Conservation (phyloP, 768 basidiomycete species). For the Tricholoma flavovirens region DNA sequence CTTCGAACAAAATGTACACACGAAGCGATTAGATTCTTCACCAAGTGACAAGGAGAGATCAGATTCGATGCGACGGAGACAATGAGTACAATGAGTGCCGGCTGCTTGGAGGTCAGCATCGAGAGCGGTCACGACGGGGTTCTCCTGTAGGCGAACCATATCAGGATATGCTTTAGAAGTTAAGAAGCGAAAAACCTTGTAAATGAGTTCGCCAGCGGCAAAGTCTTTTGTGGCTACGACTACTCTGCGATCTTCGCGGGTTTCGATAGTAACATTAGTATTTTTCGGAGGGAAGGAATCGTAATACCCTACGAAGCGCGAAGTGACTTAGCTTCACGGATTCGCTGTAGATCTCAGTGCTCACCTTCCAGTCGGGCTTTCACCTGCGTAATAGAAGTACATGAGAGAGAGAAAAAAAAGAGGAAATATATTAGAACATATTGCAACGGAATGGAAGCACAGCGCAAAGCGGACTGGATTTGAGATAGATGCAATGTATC, state of each 20-base stretch:
- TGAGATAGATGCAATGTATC: constrained; percentile 1
- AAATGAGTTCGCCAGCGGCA: constrained; percentile 66
- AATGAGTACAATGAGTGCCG: constrained; percentile 69
- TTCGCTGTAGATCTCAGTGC: constrained; percentile 23
- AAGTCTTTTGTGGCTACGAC: constrained; percentile 66
- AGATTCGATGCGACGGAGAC: constrained; percentile 53
- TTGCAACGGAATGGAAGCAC: constrained; percentile 14
- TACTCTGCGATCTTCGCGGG: constrained; percentile 40
- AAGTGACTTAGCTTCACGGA: constrained; percentile 6
- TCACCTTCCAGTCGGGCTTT: constrained; percentile 71
- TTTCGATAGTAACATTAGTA: constrained; percentile 61
- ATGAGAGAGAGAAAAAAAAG: constrained; percentile 23
- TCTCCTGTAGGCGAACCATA: constrained; percentile 46
- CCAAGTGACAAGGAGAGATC: constrained; percentile 39
- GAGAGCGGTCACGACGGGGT: constrained; percentile 63
- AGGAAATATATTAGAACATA: constrained; percentile 60
- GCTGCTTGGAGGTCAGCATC: constrained; percentile 66
- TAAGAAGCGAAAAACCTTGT: constrained; percentile 44
- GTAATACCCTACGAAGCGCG: constrained; percentile 57
- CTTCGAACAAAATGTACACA: constrained; percentile 67
- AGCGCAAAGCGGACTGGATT: constrained; percentile 6
- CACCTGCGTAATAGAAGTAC: constrained; percentile 39
- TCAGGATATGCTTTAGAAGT: constrained; percentile 4
- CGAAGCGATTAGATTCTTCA: constrained; percentile 42
- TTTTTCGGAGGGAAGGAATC: constrained; percentile 68